Conservation (phyloP, 495 filamentous ascomycete genomes). For the Evernia prunastri region DNA sequence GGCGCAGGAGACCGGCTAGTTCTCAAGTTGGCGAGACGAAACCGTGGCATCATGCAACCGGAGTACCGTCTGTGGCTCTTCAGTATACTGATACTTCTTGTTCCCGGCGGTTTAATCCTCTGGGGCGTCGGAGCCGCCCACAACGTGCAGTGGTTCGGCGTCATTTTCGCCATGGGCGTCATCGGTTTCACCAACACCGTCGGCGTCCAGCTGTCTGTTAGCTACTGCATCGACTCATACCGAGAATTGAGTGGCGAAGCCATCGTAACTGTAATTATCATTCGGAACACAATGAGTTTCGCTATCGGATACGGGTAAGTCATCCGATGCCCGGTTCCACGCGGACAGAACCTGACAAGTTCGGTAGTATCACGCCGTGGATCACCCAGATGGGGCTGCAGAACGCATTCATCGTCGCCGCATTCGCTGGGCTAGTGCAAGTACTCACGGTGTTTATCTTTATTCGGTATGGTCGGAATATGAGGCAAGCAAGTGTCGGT, state of each 20-base stretch:
- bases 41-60: slow-evolving; percentile 56
- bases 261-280: slow-evolving; percentile 56
- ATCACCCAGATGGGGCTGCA: slow-evolving; percentile 52
- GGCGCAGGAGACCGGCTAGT: slow-evolving; percentile 55
- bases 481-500: slow-evolving; percentile 34
- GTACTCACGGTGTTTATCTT: slow-evolving; percentile 49
- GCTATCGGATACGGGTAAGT: slow-evolving; percentile 49
- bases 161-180: slow-evolving; percentile 56
- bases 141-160: slow-evolving; percentile 54
- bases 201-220: slow-evolving; percentile 53
- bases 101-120: slow-evolving; percentile 52
- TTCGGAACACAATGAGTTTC: slow-evolving; percentile 63
- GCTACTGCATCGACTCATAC: slow-evolving; percentile 60
- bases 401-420: slow-evolving; percentile 58
- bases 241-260: slow-evolving; percentile 56
- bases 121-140: slow-evolving; percentile 66
- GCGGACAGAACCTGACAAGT: slow-evolving; percentile 7
- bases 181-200: slow-evolving; percentile 52
- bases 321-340: background rate
- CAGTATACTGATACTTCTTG: slow-evolving; percentile 43
- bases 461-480: slow-evolving; percentile 46
- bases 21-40: slow-evolving; percentile 51
- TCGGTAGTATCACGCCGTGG: slow-evolving; percentile 56
- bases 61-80: slow-evolving; percentile 62
- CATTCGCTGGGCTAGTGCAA: slow-evolving; percentile 52